phyloP scores from a whole-genome alignment of 2,329 filamentous ascomycete species.

The Fusarium sp. region DNA sequence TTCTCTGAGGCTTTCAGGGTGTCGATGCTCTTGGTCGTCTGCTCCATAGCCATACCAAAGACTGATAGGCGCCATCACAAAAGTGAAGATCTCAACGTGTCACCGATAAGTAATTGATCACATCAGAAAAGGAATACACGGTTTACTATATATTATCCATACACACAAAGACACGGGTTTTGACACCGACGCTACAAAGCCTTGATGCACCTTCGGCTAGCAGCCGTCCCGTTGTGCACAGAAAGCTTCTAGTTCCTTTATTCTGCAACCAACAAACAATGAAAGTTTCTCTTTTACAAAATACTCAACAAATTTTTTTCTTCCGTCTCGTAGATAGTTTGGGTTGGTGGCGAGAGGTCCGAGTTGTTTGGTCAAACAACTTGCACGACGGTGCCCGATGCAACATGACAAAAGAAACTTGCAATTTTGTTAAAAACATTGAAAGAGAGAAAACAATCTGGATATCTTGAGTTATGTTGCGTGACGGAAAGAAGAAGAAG shows the following conservation, averaged over 20 bases:
- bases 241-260: not conserved
- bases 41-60: not conserved
- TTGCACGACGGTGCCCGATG: slow-evolving; percentile 7
- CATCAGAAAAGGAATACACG: too few species aligned
- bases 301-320: not conserved
- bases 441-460: slow-evolving; percentile 15
- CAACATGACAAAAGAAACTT: not conserved
- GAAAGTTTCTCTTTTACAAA: not conserved
- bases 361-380: slow-evolving; percentile 21
- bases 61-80: slow-evolving; percentile 20
- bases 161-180: not conserved
- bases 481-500: not conserved
- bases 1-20: not conserved
- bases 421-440: not conserved
- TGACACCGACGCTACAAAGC: not conserved
- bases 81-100: too few species aligned
- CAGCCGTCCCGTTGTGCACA: not conserved
- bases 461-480: slow-evolving; percentile 4
- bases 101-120: not conserved
- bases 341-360: not conserved
- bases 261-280: not conserved
- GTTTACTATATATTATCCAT: not conserved
- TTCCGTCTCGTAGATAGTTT: not conserved
- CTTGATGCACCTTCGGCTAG: not conserved
- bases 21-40: not conserved